These are phyloP conservation scores for Paragyromitra xinjiangensis DNA, from an alignment of 495 filamentous ascomycete genomes.

Conservation along the genomic window DNA sequence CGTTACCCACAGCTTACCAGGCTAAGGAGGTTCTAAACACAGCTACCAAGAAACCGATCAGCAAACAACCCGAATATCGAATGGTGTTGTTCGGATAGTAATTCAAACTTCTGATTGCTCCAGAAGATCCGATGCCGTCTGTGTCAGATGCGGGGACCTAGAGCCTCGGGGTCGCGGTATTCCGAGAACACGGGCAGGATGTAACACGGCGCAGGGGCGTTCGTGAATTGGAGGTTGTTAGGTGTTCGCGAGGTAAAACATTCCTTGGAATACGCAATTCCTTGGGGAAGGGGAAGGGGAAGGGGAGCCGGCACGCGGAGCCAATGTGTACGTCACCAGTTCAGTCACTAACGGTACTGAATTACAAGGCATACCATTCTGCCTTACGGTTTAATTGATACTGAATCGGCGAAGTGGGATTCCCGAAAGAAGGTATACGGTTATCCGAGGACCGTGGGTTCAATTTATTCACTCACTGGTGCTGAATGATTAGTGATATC, in stretches of 20 bases:
- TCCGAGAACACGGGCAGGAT: background rate
- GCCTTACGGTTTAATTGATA: background rate
- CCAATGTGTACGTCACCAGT: background rate
- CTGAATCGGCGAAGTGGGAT: background rate
- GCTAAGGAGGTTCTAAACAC: too few relatives aligned
- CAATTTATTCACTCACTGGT: background rate
- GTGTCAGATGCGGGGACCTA: background rate
- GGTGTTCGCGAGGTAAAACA: background rate
- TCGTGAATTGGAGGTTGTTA: background rate
- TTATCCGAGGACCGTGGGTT: background rate
- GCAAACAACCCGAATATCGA: background rate
- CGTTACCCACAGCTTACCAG: too few relatives aligned
- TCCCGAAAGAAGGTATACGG: background rate
- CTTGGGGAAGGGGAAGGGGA: background rate
- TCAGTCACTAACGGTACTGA: background rate
- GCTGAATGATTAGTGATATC: constrained; percentile 4
- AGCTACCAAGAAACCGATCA: too few relatives aligned
- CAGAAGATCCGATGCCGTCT: background rate
- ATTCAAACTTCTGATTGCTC: background rate
- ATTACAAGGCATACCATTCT: background rate
- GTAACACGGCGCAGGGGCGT: background rate
- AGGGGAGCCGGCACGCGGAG: background rate
- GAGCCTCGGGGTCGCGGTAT: background rate
- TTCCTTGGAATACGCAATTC: background rate
- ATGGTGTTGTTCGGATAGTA: background rate